A percentile compares a stretch with the other conserved stretches of the same genome.
phyloP scores from a whole-genome alignment of 2,329 filamentous ascomycete genomes.

The Diaporthe aspalathi region DNA sequence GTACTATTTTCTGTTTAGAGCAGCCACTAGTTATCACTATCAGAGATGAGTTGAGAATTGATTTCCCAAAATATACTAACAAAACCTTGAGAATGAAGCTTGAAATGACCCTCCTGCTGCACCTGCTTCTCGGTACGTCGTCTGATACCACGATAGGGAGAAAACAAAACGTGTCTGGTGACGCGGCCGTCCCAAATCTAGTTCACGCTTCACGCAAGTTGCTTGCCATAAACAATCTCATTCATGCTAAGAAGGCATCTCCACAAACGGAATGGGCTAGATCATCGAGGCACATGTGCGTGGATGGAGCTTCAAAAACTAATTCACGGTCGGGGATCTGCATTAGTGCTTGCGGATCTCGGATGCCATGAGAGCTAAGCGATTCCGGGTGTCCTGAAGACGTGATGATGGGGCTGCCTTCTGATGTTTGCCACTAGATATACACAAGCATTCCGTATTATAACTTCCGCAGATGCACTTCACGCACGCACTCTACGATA shows the following conservation, averaged over 20 bases:
- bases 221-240: neutral
- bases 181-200: neutral
- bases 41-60: too few relatives aligned
- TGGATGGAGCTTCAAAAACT: neutral
- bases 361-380: neutral
- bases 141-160: neutral
- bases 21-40: too few relatives aligned
- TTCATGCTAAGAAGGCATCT: neutral
- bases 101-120: neutral
- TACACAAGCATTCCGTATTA: neutral
- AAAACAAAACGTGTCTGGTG: neutral
- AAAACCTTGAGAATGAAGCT: neutral
- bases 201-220: neutral
- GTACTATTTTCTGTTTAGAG: too few relatives aligned
- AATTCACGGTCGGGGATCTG: neutral
- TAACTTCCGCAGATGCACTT: neutral
- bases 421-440: neutral
- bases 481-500: too few relatives aligned
- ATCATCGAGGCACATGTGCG: neutral
- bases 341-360: neutral
- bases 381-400: neutral
- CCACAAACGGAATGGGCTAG: neutral
- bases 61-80: neutral
- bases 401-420: neutral
- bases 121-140: too few relatives aligned